These are phyloP conservation scores for Immersiella caudata DNA, from an alignment of 495 filamentous ascomycete species.

Conservation along the genomic window DNA sequence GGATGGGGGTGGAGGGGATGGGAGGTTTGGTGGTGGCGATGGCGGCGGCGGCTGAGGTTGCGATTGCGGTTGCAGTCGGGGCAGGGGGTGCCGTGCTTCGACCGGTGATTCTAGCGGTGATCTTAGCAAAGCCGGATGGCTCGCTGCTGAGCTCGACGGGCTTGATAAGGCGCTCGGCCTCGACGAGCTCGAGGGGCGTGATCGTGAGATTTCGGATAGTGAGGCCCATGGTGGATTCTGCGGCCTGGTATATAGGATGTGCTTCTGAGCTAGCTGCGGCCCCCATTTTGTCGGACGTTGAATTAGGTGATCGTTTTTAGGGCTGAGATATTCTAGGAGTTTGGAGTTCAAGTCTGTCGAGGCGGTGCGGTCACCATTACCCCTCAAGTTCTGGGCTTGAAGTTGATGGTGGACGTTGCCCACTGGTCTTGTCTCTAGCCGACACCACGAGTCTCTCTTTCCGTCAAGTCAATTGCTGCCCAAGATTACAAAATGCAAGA, in stretches of 20 bases:
- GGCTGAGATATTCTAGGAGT: not conserved
- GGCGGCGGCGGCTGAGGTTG: constrained; percentile 26
- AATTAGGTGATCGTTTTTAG: not conserved
- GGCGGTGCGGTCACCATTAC: constrained; percentile 16
- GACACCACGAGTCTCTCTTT: not conserved
- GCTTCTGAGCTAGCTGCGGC: constrained; percentile 12
- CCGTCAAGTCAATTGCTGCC: not conserved
- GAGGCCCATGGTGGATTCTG: constrained; percentile 46
- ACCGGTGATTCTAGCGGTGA: constrained; percentile 57
- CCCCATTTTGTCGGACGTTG: constrained; percentile 24
- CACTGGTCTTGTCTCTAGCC: too few species aligned
- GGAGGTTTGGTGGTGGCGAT: constrained; percentile 31
- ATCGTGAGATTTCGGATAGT: constrained; percentile 88
- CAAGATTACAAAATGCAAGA: not conserved
- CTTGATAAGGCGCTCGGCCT: constrained; percentile 71
- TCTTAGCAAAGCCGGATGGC: constrained; percentile 43
- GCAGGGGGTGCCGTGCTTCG: constrained; percentile 35
- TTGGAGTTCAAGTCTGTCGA: constrained; percentile 15
- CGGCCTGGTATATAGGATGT: not conserved
- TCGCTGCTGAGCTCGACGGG: constrained; percentile 29
- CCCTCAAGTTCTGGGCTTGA: not conserved
- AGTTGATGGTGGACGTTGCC: not conserved
- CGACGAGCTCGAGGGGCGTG: constrained; percentile 69
- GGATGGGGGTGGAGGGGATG: constrained; percentile 38
- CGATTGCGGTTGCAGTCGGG: constrained; percentile 24